Evolutionary conservation across 1,284 basidiomycete species (phyloP).

Genomic region (Naganishia sp.): DNA sequence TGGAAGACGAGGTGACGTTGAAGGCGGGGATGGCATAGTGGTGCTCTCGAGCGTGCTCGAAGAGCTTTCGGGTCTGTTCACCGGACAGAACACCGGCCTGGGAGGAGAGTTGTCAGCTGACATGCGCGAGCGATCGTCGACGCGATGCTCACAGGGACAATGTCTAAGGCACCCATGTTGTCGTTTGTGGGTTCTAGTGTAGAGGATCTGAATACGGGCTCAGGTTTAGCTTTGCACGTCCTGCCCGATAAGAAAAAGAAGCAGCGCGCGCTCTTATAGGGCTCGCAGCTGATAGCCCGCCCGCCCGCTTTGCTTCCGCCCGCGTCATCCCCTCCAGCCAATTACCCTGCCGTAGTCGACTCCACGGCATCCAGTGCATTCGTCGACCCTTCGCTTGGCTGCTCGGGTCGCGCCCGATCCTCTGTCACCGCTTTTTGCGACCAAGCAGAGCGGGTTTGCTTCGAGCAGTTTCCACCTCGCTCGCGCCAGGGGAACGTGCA

Average conservation of each 20-base stretch:
- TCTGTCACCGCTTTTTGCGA: not conserved
- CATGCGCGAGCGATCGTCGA: too few species aligned
- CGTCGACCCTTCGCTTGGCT: slow-evolving; percentile 6
- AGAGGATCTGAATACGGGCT: slow-evolving; percentile 11
- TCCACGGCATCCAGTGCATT: slow-evolving; percentile 1
- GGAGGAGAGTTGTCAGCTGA: not conserved
- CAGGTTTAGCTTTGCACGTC: not conserved
- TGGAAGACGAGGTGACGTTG: slow-evolving; percentile 85
- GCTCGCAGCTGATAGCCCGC: not conserved
- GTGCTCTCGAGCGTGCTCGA: slow-evolving; percentile 80
- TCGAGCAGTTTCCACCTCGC: slow-evolving; percentile 22
- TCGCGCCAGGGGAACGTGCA: not conserved
- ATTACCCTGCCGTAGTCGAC: not conserved
- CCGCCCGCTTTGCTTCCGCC: slow-evolving; percentile 13
- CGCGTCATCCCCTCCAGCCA: slow-evolving; percentile 19
- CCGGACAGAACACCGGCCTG: slow-evolving; percentile 85
- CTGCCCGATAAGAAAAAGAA: slow-evolving; percentile 17
- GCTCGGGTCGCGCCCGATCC: slow-evolving; percentile 19
- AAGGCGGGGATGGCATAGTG: slow-evolving; percentile 52
- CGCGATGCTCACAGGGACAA: slow-evolving; percentile 47
- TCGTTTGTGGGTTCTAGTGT: slow-evolving; percentile 10
- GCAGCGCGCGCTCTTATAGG: slow-evolving; percentile 10
- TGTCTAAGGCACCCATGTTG: slow-evolving; percentile 45
- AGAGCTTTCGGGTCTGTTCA: slow-evolving; percentile 81
- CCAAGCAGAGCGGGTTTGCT: slow-evolving; percentile 1